Percentiles rank a stretch among this genome's conserved stretches.
Conservation (phyloP, 2,329 filamentous ascomycete genomes). For the Exophiala xenobiotica region DNA sequence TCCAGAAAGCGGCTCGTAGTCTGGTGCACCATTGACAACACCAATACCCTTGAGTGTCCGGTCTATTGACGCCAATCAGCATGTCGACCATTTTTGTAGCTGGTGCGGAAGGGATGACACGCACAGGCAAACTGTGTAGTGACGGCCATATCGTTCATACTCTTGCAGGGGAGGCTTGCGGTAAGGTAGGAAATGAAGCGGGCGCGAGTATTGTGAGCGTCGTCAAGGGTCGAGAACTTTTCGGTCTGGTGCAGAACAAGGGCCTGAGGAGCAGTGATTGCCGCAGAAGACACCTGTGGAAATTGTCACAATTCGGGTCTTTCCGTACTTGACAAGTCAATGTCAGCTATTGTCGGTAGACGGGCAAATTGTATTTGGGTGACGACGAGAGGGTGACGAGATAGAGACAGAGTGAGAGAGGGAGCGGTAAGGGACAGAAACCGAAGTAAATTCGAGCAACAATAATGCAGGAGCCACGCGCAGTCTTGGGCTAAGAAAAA, state of each 20-base stretch:
- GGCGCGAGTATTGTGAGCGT: not conserved
- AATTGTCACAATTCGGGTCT: conserved; percentile 36
- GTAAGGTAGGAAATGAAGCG: not conserved
- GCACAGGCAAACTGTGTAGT: conserved; percentile 88
- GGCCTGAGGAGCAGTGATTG: conserved; percentile 6
- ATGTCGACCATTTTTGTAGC: conserved; percentile 1
- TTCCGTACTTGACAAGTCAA: conserved; percentile 52
- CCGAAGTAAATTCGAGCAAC: conserved; percentile 4
- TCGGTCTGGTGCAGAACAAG: conserved; percentile 30
- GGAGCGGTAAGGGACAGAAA: conserved; percentile 2
- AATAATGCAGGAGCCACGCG: not conserved
- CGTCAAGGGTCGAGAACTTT: conserved; percentile 2
- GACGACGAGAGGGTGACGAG: conserved; percentile 31
- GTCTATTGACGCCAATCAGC: conserved; percentile 47
- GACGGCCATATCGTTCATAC: conserved; percentile 66
- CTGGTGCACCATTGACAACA: conserved; percentile 84
- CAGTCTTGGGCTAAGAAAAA: not conserved
- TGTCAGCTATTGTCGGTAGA: conserved; percentile 44
- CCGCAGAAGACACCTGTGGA: conserved; percentile 13
- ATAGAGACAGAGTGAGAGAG: conserved; percentile 28
- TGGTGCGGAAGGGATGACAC: conserved; percentile 29
- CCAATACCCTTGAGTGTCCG: conserved; percentile 96
- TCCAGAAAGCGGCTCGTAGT: conserved; percentile 79
- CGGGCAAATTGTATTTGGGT: conserved; percentile 32
- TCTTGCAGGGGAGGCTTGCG: not conserved